phyloP scores from a whole-genome alignment of 2,329 filamentous ascomycete genomes.

The Fusarium sp. region DNA sequence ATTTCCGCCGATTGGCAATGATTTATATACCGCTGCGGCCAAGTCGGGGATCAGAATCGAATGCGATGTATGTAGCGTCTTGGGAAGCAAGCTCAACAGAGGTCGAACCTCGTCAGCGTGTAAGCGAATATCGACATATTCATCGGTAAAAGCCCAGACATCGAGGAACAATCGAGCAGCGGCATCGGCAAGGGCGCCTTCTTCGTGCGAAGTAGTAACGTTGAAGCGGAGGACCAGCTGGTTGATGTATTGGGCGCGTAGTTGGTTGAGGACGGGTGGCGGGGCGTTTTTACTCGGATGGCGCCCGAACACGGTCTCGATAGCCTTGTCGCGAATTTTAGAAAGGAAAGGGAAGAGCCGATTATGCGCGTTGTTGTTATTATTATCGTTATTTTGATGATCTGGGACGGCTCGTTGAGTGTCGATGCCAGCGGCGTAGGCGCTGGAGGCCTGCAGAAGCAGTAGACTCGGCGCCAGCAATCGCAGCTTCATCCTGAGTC shows the following conservation, averaged over 20 bases:
- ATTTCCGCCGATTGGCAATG: constrained; percentile 45
- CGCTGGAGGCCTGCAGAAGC: constrained; percentile 45
- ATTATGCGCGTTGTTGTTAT: constrained; percentile 25
- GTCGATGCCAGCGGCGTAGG: constrained; percentile 49
- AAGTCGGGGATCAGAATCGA: constrained; percentile 84
- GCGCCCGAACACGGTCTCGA: constrained; percentile 64
- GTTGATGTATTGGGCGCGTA: constrained; percentile 72
- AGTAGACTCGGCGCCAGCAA: constrained; percentile 43
- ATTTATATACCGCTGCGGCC: constrained; percentile 78
- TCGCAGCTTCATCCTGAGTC: constrained; percentile 45
- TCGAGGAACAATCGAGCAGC: constrained; percentile 83
- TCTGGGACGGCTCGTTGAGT: constrained; percentile 41
- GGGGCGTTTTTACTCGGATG: constrained; percentile 51
- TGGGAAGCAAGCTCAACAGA: constrained; percentile 81
- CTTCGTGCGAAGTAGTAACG: constrained; percentile 76
- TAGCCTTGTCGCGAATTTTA: constrained; percentile 63
- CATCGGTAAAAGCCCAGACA: constrained; percentile 85
- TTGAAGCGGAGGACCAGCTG: constrained; percentile 94
- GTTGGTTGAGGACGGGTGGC: constrained; percentile 47
- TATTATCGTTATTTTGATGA: constrained; percentile 11
- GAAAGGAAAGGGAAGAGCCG: constrained; percentile 61
- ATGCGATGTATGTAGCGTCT: constrained; percentile 77
- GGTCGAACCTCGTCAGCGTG: constrained; percentile 81
- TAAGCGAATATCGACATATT: constrained; percentile 87
- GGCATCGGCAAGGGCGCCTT: constrained; percentile 77